Base-by-base conservation (phyloP, 805 yeast species). In the Cyberlindnera mrakii region DNA sequence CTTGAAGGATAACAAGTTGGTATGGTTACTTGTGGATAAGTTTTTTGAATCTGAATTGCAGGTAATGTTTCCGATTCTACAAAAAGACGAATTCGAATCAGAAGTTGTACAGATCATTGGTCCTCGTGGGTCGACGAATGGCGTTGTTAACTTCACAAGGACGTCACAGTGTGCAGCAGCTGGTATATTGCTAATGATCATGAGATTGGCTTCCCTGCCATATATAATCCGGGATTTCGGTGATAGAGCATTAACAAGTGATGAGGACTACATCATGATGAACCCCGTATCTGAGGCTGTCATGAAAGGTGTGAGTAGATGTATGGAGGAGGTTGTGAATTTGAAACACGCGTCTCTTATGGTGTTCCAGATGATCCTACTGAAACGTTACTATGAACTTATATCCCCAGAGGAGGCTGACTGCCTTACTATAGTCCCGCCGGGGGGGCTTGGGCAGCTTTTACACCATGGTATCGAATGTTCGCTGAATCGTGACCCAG, bases 331-430 rank as follows among this genome's bases (percentile, higher is more conserved):
- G 35, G 33, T 54, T 13, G 27, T 17, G 15, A 37, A 39, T 2
- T 53, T 55, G 30, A 46, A 43, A 30, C 47, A 40, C 9, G 35
- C 51, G 16, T 36, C 40, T 6, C 14, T 55, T 5, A 48, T 44
- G 6, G 38, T 47, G 2, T 54, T 55, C 37, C 62, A 57, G 27
- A 51, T 58, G 27, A 33, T 36, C 7, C 15, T 53, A 17, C 33
- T 57, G 40, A 41, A 41, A 29, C 40, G 45, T 17, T 44, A 43
- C 18, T 58, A 50, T 34, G 49, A 41, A 15, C 41, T 45, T 11
- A 41, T 39, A 16, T 45, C 57, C 2, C 60, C 57, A 1, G 62
- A 58, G 39, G 58, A 55, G 11, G 44, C 51, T 44, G 55, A 53
- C 30, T 57, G 61, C 44, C 33, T 47, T 11, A 43, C 45, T n/a